A percentile compares a stretch with the other conserved stretches of the same genome.
Evolutionary conservation across 495 filamentous ascomycete genomes (phyloP).

Genomic region (Cercophora scortea): DNA sequence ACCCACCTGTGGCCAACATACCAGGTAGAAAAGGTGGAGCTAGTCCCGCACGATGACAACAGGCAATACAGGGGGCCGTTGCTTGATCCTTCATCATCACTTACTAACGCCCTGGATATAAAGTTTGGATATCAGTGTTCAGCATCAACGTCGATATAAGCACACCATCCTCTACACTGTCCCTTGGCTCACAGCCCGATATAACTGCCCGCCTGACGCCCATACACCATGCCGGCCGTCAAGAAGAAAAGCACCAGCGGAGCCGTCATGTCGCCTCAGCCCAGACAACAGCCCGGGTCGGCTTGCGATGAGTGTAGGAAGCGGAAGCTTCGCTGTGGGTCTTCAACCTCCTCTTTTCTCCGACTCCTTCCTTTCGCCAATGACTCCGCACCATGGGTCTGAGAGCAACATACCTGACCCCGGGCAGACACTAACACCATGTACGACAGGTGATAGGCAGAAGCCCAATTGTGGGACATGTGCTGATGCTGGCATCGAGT

Average conservation of each 20-base stretch:
- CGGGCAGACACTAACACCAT: neutral
- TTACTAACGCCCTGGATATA: too few relatives aligned
- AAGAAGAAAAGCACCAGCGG: neutral
- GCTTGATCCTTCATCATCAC: too few relatives aligned
- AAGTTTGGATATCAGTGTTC: too few relatives aligned
- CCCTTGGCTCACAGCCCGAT: too few relatives aligned
- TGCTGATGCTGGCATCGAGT: conserved; percentile 38
- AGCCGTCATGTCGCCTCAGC: conserved; percentile 9
- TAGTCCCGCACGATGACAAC: too few relatives aligned
- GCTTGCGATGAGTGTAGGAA: conserved; percentile 44
- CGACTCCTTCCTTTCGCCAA: neutral
- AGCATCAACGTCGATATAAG: too few relatives aligned
- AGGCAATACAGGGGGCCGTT: too few relatives aligned
- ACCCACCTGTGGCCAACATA: too few relatives aligned
- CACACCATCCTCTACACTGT: too few relatives aligned
- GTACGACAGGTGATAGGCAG: conserved; percentile 34
- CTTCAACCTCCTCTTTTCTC: neutral
- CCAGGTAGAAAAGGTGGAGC: too few relatives aligned
- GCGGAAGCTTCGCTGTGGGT: conserved; percentile 36
- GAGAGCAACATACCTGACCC: neutral
- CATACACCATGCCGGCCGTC: too few relatives aligned
- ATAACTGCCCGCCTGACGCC: too few relatives aligned
- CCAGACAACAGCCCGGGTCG: conserved; percentile 34
- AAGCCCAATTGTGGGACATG: conserved; percentile 45
- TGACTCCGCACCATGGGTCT: neutral